Base-by-base conservation (phyloP, 768 basidiomycete genomes). In the Pulveroboletus sp. region DNA sequence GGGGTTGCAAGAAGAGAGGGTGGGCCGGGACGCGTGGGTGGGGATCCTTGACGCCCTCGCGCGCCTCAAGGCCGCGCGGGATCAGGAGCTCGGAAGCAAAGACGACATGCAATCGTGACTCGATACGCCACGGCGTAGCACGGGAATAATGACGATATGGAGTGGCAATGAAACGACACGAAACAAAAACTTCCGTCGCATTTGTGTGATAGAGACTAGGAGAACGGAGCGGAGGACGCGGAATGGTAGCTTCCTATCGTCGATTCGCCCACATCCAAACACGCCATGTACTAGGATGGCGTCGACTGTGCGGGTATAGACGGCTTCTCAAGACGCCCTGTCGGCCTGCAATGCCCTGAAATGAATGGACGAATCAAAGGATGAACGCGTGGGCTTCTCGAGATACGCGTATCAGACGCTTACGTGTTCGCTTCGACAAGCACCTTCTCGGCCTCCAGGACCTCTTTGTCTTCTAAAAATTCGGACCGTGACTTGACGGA, bases 21-120 rank as follows among this genome's bases (percentile, higher is more conserved):
- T 85, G 9, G 86, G 87, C 54, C 73, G 83, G 5, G 83, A 87
- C 63, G 86, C 89, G 50, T 91, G 89, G 89, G 76, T 78, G 46
- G 82, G 82, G 17, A 82, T 90, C 48, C 73, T 89, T 14, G 74
- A 80, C 54, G 84, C 86, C 53, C 76, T 91, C 34, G 73, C 69
- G 46, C 76, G 81, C 44, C 72, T 89, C 60, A 85, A 82, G 66
- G 76, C 73, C 29, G 73, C 70, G 31, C 64, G 63, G 45, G 67
- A 67, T 44, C 46, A 49, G n/a, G 69, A 67, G 27, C 39, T 26
- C 35, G 40, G 41, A 9, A 26, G 20, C 36, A 22, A 41, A 6
- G 26, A 48, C 16, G 41, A 43, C 19, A 23, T 43, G 27, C 24
- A 27, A 29, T 29, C 27, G 27, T 42, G 40, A 51, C 26, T 49